phyloP scores from a whole-genome alignment of 106 monocot species.

The Apostasia ramifera region DNA sequence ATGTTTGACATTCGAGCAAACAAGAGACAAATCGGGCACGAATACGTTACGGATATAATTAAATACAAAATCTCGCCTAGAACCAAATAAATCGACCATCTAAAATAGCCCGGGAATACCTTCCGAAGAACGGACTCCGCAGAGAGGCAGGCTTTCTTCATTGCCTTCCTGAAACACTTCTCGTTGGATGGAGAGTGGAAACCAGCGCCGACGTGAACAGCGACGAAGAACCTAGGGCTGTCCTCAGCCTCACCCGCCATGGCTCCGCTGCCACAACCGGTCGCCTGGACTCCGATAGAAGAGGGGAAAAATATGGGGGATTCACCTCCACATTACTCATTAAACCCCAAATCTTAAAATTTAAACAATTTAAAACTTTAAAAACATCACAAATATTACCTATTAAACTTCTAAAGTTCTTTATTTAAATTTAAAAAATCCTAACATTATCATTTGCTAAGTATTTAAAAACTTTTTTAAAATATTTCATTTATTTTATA shows the following conservation, averaged over 20 bases:
- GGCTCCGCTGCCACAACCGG: not conserved
- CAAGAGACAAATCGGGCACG: no score
- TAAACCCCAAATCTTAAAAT: no score
- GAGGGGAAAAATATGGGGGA: no score
- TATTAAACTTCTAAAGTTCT: no score
- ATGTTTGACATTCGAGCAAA: not conserved
- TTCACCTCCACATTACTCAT: no score
- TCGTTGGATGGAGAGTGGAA: constrained; percentile 85
- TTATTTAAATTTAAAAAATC: no score
- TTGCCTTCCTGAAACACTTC: constrained; percentile 46
- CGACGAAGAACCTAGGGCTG: constrained; percentile 67
- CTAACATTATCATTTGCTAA: no score
- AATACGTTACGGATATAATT: not conserved
- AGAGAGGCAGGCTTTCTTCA: constrained; percentile 81
- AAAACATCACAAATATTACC: no score
- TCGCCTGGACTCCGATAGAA: not conserved
- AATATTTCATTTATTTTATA: no score
- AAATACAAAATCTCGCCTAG: not conserved
- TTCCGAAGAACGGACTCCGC: constrained; percentile 68
- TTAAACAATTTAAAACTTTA: no score
- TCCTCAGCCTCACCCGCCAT: constrained; percentile 20
- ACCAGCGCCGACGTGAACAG: constrained; percentile 94
- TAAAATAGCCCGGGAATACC: constrained; percentile 13
- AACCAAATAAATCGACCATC: not conserved
- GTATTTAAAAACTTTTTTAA: no score